Base-by-base conservation (phyloP, 1,284 basidiomycete species). In the Caloboletus inedulis region DNA sequence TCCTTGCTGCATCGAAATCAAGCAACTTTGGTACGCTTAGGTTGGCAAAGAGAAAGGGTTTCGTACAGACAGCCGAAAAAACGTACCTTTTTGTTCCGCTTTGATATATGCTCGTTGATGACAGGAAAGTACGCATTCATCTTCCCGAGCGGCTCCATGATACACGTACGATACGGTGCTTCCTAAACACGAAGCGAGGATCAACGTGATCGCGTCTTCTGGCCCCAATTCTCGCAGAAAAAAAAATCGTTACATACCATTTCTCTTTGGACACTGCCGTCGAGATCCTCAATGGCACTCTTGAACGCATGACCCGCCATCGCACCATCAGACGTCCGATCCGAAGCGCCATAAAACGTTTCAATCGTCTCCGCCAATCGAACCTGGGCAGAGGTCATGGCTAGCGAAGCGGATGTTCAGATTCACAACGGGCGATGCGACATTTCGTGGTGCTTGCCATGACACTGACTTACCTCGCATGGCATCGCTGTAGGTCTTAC, bases 281-380 rank as follows among this genome's bases (percentile, higher is more conserved):
- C 97, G 36, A 99, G 75, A 62, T 99, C 97, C 60, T 98, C 94
- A 5, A 97, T 91, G 0, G 94, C 90, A 33, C 93, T 83, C 68
- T 94, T 95, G 78, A 99, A 99, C 4, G 96, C 89, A 67, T 98
- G 94, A 2, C 91, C 92, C 1, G 95, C 91, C 91, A 99, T 98
- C 13, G 97, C 96, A 27, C 94, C 90, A 60, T 95, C 93, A 19
- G 91, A 93, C 27, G 82, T 75, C 57, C 83, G 79, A 76, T 94
- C 92, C 12, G 89, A 80, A 30, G 91, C 89, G 36, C 84, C 84
- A 71, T 98, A 99, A 78, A 99, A 99, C 6, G 86, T 79, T 69
- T 94, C 89, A 64, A 99, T 81, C 21, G 95, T 97, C 57, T 97
- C 95, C 10, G 94, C 95, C 63, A 99, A 87, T 49, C 94, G 84